Evolutionary conservation across 140 eudicot genomes (phyloP).

Genomic region (Bidens hawaiensis): DNA sequence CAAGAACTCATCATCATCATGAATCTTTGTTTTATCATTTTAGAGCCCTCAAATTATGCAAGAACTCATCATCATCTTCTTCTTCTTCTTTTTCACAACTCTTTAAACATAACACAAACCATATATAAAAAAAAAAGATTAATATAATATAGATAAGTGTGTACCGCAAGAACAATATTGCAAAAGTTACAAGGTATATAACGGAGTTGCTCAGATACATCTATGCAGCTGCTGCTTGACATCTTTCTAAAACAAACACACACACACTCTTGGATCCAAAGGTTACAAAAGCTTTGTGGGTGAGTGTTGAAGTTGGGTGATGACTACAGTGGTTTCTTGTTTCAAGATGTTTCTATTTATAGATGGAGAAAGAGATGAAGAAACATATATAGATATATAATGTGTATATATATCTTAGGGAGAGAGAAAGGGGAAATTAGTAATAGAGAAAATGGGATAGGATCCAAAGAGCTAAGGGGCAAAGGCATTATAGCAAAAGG

Average conservation of each 20-base stretch:
- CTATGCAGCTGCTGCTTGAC: slow-evolving; percentile 40
- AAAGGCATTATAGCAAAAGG: slow-evolving; percentile 41
- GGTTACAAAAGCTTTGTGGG: neutral
- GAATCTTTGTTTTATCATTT: neutral
- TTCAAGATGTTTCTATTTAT: slow-evolving; percentile 29
- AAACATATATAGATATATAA: slow-evolving; percentile 30
- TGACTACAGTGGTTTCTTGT: slow-evolving; percentile 31
- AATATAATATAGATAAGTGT: slow-evolving; percentile 10
- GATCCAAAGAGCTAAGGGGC: slow-evolving; percentile 47
- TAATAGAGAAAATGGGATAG: slow-evolving; percentile 31
- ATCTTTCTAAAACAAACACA: slow-evolving; percentile 17
- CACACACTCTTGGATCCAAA: neutral
- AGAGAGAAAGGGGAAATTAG: slow-evolving; percentile 27
- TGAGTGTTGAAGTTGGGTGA: slow-evolving; percentile 18
- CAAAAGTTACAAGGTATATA: slow-evolving; percentile 97
- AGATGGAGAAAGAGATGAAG: slow-evolving; percentile 33
- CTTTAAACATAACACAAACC: neutral
- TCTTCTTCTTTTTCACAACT: neutral
- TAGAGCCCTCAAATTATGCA: slow-evolving; percentile 4
- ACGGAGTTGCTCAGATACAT: slow-evolving; percentile 72
- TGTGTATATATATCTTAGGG: slow-evolving; percentile 22
- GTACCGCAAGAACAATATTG: slow-evolving; percentile 95
- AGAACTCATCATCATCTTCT: neutral
- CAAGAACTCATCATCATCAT: slow-evolving; percentile 5
- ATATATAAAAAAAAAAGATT: neutral